phyloP scores from a whole-genome alignment of 805 yeast genomes.

The Grigorovia humatica region DNA sequence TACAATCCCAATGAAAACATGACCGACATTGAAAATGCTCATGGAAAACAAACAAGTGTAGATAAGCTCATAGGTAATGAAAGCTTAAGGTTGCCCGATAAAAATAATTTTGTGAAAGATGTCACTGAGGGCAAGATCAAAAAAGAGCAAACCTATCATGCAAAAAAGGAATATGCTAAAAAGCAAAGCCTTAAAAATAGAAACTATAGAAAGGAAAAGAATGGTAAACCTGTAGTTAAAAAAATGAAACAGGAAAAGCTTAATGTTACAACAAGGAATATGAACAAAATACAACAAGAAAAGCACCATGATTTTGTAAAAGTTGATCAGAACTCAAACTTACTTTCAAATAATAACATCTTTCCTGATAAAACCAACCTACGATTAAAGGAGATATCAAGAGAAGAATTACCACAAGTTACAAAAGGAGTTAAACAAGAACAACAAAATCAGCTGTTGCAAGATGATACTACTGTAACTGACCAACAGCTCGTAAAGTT shows the following conservation, averaged over 20 bases:
- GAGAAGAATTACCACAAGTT: background rate
- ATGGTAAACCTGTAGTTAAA: background rate
- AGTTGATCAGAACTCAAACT: background rate
- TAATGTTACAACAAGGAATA: background rate
- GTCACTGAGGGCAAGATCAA: background rate
- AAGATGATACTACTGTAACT: background rate
- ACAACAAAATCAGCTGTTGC: background rate
- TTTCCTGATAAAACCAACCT: background rate
- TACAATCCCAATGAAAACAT: background rate
- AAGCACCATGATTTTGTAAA: background rate
- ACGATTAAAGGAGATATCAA: background rate
- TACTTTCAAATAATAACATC: too few relatives aligned
- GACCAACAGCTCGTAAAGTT: background rate
- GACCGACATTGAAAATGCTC: too few relatives aligned
- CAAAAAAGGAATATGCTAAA: too few relatives aligned
- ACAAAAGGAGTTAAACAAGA: background rate
- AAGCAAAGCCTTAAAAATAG: background rate
- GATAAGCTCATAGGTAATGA: too few relatives aligned
- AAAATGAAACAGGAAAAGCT: background rate
- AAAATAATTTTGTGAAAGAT: too few relatives aligned
- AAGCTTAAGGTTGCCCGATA: too few relatives aligned
- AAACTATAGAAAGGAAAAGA: background rate
- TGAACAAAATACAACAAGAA: background rate
- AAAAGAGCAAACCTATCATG: background rate
- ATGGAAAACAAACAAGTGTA: too few relatives aligned